These are phyloP conservation scores for Pisolithus orientalis DNA, from an alignment of 768 basidiomycete genomes.

Conservation along the genomic window DNA sequence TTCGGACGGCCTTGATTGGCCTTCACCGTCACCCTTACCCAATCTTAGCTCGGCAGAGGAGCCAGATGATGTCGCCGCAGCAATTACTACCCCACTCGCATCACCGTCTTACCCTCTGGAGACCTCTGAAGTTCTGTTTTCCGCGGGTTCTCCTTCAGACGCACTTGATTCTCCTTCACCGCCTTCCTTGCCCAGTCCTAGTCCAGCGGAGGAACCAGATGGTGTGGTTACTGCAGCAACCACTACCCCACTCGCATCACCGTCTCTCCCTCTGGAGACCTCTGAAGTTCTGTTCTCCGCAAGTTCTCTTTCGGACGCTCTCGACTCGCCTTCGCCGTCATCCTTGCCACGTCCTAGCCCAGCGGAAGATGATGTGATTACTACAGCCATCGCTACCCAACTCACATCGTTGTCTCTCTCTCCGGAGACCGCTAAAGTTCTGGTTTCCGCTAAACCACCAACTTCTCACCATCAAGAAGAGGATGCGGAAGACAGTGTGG, in stretches of 20 bases:
- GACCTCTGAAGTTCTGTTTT: neutral
- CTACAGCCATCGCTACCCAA: neutral
- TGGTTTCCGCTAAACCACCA: neutral
- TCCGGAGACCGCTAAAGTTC: neutral
- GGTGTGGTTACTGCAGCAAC: neutral
- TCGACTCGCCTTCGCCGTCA: neutral
- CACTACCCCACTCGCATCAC: neutral
- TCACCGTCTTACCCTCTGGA: neutral
- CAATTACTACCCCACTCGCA: neutral
- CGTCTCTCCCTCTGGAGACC: neutral
- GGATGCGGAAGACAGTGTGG: neutral
- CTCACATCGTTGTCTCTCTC: neutral
- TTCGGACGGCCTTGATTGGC: constrained; percentile 1
- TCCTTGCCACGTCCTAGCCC: too few species aligned
- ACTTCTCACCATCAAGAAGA: neutral
- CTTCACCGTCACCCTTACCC: neutral
- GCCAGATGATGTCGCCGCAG: neutral
- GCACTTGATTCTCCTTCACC: neutral
- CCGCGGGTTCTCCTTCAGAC: neutral
- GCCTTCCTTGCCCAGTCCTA: too few species aligned
- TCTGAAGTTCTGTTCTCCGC: neutral
- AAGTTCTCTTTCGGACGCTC: neutral
- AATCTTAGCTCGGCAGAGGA: too few species aligned
- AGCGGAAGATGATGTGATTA: neutral
- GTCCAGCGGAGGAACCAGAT: too few species aligned